phyloP scores from a whole-genome alignment of 768 basidiomycete species.

The Tulasnella calospora region DNA sequence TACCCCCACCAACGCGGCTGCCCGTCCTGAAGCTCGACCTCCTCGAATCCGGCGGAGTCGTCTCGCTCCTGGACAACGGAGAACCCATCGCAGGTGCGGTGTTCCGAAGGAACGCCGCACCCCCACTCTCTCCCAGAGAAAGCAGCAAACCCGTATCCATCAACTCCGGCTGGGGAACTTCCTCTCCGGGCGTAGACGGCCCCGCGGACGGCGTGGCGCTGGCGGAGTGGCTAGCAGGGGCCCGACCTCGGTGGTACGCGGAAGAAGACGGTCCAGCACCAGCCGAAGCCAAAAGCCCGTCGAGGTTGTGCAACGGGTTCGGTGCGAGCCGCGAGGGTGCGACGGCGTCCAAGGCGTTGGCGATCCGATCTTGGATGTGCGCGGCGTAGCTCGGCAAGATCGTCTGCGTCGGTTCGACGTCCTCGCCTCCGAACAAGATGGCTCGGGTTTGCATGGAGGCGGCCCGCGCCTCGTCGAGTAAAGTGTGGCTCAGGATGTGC shows the following conservation, averaged over 20 bases:
- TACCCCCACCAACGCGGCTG: slow-evolving; percentile 30
- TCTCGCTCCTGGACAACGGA: slow-evolving; percentile 33
- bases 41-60: slow-evolving; percentile 32
- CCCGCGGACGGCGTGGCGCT: neutral
- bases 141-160: slow-evolving; percentile 80
- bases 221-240: neutral
- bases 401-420: slow-evolving; percentile 42
- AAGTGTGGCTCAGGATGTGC: slow-evolving; percentile 67
- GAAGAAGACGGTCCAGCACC: no score
- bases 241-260: slow-evolving; percentile 3
- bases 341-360: slow-evolving; percentile 35
- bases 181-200: neutral
- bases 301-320: slow-evolving; percentile 42
- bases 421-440: slow-evolving; percentile 50
- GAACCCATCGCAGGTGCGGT: slow-evolving; percentile 16
- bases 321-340: slow-evolving; percentile 32
- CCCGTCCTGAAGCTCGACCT: slow-evolving; percentile 37
- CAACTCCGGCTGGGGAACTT: slow-evolving; percentile 46
- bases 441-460: slow-evolving; percentile 72
- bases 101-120: slow-evolving; percentile 34
- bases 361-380: slow-evolving; percentile 84
- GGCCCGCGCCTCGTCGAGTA: slow-evolving; percentile 69
- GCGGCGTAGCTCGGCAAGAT: slow-evolving; percentile 85
- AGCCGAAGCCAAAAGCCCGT: slow-evolving; percentile 26
- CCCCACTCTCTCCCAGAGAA: slow-evolving; percentile 51